Percentiles rank a stretch among this genome's conserved stretches.
Evolutionary conservation across 1,284 basidiomycete species (phyloP).

Genomic region (Rhodotorula sp.): DNA sequence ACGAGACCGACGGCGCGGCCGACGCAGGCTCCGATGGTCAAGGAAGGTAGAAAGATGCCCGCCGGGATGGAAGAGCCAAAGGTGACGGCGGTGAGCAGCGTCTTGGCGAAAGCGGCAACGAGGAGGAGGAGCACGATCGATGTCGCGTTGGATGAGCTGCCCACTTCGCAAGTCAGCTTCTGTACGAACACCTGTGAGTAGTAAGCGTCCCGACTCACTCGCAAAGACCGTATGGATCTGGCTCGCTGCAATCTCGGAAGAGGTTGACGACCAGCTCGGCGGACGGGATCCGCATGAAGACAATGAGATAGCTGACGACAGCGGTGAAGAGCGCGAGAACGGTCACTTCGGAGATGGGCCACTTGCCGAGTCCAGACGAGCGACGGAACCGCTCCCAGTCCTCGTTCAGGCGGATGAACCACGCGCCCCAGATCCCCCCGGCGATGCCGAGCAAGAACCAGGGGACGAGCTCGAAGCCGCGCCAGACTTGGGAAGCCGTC

Average conservation of each 20-base stretch:
- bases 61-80: conserved; percentile 93
- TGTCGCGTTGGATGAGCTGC: conserved; percentile 6
- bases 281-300: conserved; percentile 42
- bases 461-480: conserved; percentile 47
- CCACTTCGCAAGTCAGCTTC: background rate
- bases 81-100: conserved; percentile 78
- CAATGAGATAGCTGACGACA: conserved; percentile 71
- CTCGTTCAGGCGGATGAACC: conserved; percentile 91
- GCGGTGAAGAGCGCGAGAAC: conserved; percentile 59
- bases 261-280: conserved; percentile 56
- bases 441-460: conserved; percentile 50
- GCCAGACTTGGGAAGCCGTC: conserved; percentile 68
- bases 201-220: conserved; percentile 47
- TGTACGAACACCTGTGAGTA: no score
- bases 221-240: conserved; percentile 67
- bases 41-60: conserved; percentile 94
- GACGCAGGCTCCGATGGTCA: conserved; percentile 92
- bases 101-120: conserved; percentile 61
- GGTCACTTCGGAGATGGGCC: conserved; percentile 78
- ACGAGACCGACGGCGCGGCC: conserved; percentile 83
- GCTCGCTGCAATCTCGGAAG: conserved; percentile 76
- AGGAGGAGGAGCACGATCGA: conserved; percentile 28
- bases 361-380: conserved; percentile 57
- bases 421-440: conserved; percentile 81
- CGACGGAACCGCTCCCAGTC: conserved; percentile 57